phyloP scores from a whole-genome alignment of 2,329 filamentous ascomycete species.

The Aspergillus ochraceoroseus region DNA sequence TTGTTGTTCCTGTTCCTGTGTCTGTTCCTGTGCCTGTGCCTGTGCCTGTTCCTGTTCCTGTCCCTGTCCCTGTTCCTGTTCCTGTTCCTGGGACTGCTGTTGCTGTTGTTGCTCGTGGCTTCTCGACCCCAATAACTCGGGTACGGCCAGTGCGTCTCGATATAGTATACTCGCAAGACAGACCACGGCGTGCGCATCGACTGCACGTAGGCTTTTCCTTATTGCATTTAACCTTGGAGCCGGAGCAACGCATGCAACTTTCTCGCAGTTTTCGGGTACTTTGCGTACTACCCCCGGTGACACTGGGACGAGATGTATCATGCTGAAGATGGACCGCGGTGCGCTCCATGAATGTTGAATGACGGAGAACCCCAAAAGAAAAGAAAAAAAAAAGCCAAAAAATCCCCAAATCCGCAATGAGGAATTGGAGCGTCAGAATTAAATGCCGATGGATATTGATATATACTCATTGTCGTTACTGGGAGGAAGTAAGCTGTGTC shows the following conservation, averaged over 20 bases:
- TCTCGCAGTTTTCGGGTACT: conserved; percentile 9
- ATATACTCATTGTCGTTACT: neutral
- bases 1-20: no score
- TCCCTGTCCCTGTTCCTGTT: no score
- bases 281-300: neutral
- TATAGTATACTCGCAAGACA: conserved; percentile 10
- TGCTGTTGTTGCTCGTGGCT: neutral
- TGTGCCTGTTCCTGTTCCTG: no score
- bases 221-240: conserved; percentile 10
- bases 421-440: neutral
- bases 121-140: conserved; percentile 5
- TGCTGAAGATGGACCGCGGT: neutral
- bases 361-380: neutral
- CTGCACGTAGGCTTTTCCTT: conserved; percentile 9
- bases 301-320: neutral
- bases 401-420: neutral
- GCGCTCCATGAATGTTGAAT: conserved; percentile 2
- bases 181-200: conserved; percentile 8
- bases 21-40: no score
- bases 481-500: neutral
- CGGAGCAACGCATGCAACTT: conserved; percentile 8
- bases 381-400: no score
- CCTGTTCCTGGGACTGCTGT: neutral
- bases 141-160: conserved; percentile 11
- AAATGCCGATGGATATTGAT: neutral